Base-by-base conservation (phyloP, 2,329 filamentous ascomycete species). In the Sarocladium oryzae region DNA sequence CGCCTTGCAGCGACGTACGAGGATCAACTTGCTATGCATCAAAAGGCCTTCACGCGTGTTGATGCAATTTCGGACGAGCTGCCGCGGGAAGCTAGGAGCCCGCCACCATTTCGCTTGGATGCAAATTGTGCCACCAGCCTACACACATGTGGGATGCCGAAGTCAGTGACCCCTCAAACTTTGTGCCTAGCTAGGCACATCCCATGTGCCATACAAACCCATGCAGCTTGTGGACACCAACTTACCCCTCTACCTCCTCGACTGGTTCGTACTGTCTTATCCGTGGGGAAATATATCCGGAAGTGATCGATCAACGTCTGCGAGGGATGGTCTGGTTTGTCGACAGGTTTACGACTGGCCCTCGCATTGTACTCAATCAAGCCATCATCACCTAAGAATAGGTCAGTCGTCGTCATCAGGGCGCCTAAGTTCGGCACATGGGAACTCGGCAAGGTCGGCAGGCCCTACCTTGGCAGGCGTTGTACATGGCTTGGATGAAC, bases 1-100 rank as follows among this genome's bases (percentile, higher is more conserved):
- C 43, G 50, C 24, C 7, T 7, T 20, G 16, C 16, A 55, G 45
- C 41, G 50, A 20, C 71, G 70, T 21, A 79, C 78, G 49, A 81
- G 71, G 51, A 83, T 69, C 57, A 89, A 74, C 71, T 99, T 99
- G 69, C 82, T 95, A 68, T 99, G 93, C 73, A 95, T 88, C 55
- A 99, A 71, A 20, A 96, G 64, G 1, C 89, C 88, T 2, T 69
- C 58, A 32, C 91, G 76, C 21, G 73, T 78, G 56, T 87, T 95
- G 56, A 83, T 72, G 63, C 86, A 90, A 63, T 97, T 89, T 49
- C 84, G 79, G 60, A 97, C 71, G 26, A 88, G 71, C 36, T 79
- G 67, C 37, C 74, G 77, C 3, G 92, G 92, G 60, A 97, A 97
- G 0, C 71, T 79, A 2, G 75, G 55, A 1, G 77, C 70, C 37